Evolutionary conservation across 176 grass and related monocot species (phyloP).

Genomic region (Phyllostachys edulis): DNA sequence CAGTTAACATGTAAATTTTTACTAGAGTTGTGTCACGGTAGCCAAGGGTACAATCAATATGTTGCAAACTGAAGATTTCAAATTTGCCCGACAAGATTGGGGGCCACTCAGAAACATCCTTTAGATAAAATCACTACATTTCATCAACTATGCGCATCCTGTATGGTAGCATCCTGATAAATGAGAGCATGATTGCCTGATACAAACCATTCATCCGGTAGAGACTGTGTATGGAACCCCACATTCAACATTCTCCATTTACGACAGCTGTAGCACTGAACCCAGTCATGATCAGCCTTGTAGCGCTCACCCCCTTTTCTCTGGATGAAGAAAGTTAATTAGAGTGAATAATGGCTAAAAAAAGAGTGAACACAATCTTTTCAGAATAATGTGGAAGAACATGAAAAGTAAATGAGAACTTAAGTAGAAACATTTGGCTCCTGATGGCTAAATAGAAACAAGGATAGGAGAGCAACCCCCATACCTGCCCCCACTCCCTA

Average conservation of each 20-base stretch:
- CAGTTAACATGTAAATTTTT: background rate
- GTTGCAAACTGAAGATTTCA: slow-evolving; percentile 2
- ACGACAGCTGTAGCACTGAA: slow-evolving; percentile 76
- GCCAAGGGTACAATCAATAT: background rate
- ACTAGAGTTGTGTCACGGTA: background rate
- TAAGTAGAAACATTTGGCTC: background rate
- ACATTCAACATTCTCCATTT: slow-evolving; percentile 78
- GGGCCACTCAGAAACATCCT: background rate
- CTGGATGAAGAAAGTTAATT: slow-evolving; percentile 47
- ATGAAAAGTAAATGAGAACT: background rate
- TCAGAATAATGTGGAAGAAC: background rate
- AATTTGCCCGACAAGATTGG: background rate
- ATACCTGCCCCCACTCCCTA: background rate
- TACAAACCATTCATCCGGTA: slow-evolving; percentile 70
- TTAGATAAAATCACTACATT: background rate
- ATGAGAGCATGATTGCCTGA: slow-evolving; percentile 6
- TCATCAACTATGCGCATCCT: background rate
- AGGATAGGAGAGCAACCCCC: background rate
- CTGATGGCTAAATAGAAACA: background rate
- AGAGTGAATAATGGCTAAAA: slow-evolving; percentile 14
- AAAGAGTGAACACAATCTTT: slow-evolving; percentile 12
- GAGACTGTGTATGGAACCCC: slow-evolving; percentile 44
- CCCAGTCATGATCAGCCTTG: slow-evolving; percentile 79
- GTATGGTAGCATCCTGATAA: background rate
- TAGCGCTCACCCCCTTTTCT: slow-evolving; percentile 43